Evolutionary conservation across 495 filamentous ascomycete genomes (phyloP).

Genomic region (Neohortaea acidophila): DNA sequence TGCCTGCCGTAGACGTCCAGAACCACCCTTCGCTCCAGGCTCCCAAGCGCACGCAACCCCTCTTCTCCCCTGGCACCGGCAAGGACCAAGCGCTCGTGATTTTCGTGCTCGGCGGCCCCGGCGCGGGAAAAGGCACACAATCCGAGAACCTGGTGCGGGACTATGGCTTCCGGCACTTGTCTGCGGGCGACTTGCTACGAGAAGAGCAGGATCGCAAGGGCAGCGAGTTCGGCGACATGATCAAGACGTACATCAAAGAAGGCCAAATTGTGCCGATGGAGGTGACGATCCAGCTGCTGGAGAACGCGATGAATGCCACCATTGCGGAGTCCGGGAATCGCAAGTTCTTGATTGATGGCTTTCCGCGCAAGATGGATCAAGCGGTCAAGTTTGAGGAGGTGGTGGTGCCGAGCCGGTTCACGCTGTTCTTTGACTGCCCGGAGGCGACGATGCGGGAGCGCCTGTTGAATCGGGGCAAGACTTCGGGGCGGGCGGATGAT

Average conservation of each 20-base stretch:
- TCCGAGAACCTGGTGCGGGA: slow-evolving; percentile 77
- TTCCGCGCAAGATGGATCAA: slow-evolving; percentile 95
- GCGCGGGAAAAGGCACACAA: slow-evolving; percentile 72
- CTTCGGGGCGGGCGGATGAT: slow-evolving; percentile 77
- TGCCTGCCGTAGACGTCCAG: slow-evolving; percentile 30
- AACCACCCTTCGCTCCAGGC: slow-evolving; percentile 33
- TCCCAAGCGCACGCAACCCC: slow-evolving; percentile 42
- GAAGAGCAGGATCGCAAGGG: slow-evolving; percentile 79
- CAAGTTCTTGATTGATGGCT: slow-evolving; percentile 83
- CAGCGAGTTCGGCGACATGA: slow-evolving; percentile 75
- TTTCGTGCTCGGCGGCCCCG: slow-evolving; percentile 68
- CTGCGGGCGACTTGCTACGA: slow-evolving; percentile 82
- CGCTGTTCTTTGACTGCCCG: slow-evolving; percentile 81
- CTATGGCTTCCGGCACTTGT: slow-evolving; percentile 84
- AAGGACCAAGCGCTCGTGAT: slow-evolving; percentile 61
- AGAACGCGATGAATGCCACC: slow-evolving; percentile 70
- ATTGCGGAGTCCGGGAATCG: slow-evolving; percentile 34
- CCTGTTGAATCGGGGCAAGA: slow-evolving; percentile 79
- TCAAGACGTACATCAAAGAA: slow-evolving; percentile 77
- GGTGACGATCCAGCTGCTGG: slow-evolving; percentile 83
- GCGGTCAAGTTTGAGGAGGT: slow-evolving; percentile 80
- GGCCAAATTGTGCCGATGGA: slow-evolving; percentile 97
- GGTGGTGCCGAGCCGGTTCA: slow-evolving; percentile 67
- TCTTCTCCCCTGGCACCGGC: slow-evolving; percentile 48
- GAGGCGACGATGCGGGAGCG: slow-evolving; percentile 74